A percentile compares a stretch with the other conserved stretches of the same genome.
Evolutionary conservation across 2,329 filamentous ascomycete genomes (phyloP).

Genomic region (Aurifilum marmelostoma): DNA sequence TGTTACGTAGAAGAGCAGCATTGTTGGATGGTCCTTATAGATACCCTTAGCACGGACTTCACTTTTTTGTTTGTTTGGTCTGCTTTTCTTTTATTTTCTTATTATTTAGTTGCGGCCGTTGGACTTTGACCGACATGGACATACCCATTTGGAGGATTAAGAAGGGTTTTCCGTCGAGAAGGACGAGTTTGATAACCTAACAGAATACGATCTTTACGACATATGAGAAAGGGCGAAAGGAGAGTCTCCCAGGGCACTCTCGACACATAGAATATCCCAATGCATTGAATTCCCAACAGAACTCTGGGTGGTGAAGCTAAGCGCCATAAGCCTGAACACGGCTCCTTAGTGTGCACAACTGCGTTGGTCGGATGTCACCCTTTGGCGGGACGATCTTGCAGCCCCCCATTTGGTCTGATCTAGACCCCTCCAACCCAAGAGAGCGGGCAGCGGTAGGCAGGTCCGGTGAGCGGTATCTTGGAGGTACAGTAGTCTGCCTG

Average conservation of each 20-base stretch:
- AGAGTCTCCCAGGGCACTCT: slow-evolving; percentile 6
- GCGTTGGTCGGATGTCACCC: slow-evolving; percentile 7
- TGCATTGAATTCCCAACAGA: slow-evolving; percentile 16
- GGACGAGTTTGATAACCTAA: not conserved
- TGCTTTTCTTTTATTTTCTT: not conserved
- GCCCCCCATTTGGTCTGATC: slow-evolving; percentile 7
- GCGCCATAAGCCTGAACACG: not conserved
- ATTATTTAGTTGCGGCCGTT: not conserved
- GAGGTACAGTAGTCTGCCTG: not conserved
- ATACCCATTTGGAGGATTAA: slow-evolving; percentile 15
- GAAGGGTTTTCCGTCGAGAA: not conserved
- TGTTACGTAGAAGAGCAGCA: not conserved
- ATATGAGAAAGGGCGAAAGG: slow-evolving; percentile 16
- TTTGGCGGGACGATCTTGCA: slow-evolving; percentile 12
- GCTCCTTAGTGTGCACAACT: not conserved
- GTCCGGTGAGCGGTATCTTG: slow-evolving; percentile 1
- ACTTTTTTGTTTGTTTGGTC: not conserved
- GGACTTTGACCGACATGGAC: slow-evolving; percentile 18
- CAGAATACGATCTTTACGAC: slow-evolving; percentile 27
- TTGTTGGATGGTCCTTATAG: slow-evolving; percentile 9
- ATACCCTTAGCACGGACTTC: slow-evolving; percentile 12
- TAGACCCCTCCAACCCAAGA: not conserved
- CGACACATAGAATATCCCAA: slow-evolving; percentile 20
- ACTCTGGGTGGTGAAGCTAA: not conserved
- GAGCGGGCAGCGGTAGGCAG: slow-evolving; percentile 9